Evolutionary conservation across 352 stramenopile species (phyloP).

Genomic region (Peronosclerospora sorghi): DNA sequence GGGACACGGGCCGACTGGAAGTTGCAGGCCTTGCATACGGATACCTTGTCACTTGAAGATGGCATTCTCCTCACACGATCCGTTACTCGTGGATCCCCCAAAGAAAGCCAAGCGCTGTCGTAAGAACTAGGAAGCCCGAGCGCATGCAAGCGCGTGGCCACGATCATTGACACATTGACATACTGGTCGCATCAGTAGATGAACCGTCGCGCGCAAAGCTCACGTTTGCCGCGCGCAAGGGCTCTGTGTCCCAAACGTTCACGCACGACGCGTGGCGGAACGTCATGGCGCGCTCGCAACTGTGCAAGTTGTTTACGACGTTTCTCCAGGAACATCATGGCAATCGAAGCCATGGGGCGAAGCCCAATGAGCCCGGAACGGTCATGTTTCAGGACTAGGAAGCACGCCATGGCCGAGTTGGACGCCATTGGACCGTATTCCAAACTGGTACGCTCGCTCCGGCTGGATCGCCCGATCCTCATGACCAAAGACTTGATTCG

Average conservation of each 20-base stretch:
- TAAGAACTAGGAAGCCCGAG: slow-evolving; percentile 94
- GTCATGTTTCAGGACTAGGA: slow-evolving; percentile 94
- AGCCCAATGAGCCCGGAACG: slow-evolving; percentile 94
- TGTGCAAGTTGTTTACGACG: slow-evolving; percentile 94
- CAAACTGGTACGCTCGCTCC: slow-evolving; percentile 93
- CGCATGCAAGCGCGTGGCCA: slow-evolving; percentile 94
- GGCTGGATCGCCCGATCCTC: slow-evolving; percentile 96
- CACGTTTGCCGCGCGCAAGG: too few relatives aligned
- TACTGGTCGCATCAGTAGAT: slow-evolving; percentile 99
- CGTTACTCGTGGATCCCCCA: slow-evolving; percentile 95
- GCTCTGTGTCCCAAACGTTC: too few relatives aligned
- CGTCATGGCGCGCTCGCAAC: slow-evolving; percentile 92
- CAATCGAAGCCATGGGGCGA: slow-evolving; percentile 93
- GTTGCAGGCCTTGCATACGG: slow-evolving; percentile 94
- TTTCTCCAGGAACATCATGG: slow-evolving; percentile 93
- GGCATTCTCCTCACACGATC: slow-evolving; percentile 97
- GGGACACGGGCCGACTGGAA: slow-evolving; percentile 98
- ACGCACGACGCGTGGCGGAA: slow-evolving; percentile 97
- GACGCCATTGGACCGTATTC: slow-evolving; percentile 92
- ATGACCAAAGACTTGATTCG: slow-evolving; percentile 97
- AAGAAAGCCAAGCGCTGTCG: slow-evolving; percentile 93
- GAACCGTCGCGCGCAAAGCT: slow-evolving; percentile 98
- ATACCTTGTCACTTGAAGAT: slow-evolving; percentile 96
- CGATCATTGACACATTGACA: slow-evolving; percentile 99
- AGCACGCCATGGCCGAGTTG: slow-evolving; percentile 86